These are phyloP conservation scores for Dothiorella sarmentorum DNA, from an alignment of 2,329 filamentous ascomycete genomes.

Conservation along the genomic window DNA sequence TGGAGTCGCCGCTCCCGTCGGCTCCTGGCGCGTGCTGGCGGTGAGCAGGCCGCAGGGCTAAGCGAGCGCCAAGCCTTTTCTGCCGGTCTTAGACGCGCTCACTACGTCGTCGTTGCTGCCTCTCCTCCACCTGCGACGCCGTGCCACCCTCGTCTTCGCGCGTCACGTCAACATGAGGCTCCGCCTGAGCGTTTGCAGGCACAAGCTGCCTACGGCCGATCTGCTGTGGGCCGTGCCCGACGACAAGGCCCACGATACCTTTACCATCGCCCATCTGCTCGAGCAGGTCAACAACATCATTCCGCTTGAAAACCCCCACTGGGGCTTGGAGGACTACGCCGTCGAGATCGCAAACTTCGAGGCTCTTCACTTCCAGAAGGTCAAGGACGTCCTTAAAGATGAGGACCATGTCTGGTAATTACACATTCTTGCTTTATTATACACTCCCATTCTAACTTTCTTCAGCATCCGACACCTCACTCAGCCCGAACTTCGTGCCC, in stretches of 20 bases:
- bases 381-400: slow-evolving; percentile 68
- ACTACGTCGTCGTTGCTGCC: neutral
- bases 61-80: neutral
- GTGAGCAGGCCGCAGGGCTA: neutral
- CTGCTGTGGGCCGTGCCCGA: slow-evolving; percentile 36
- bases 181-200: slow-evolving; percentile 35
- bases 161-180: slow-evolving; percentile 33
- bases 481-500: slow-evolving; percentile 68
- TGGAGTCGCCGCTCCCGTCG: neutral
- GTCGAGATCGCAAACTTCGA: slow-evolving; percentile 79
- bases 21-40: neutral
- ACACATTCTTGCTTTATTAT: neutral
- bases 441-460: neutral
- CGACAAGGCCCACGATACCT: slow-evolving; percentile 29
- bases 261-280: slow-evolving; percentile 71
- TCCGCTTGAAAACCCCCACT: slow-evolving; percentile 75
- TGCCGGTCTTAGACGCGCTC: neutral
- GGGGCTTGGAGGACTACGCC: slow-evolving; percentile 86
- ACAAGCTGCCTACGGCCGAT: slow-evolving; percentile 36
- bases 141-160: neutral
- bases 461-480: slow-evolving; percentile 73
- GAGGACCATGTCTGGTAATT: slow-evolving; percentile 78
- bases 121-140: neutral
- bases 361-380: slow-evolving; percentile 77
- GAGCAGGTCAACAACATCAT: slow-evolving; percentile 75